Evolutionary conservation across 2,329 filamentous ascomycete genomes (phyloP), one percentile per base, ranked within the genome.

Genomic region (Fusarium setosum): DNA sequence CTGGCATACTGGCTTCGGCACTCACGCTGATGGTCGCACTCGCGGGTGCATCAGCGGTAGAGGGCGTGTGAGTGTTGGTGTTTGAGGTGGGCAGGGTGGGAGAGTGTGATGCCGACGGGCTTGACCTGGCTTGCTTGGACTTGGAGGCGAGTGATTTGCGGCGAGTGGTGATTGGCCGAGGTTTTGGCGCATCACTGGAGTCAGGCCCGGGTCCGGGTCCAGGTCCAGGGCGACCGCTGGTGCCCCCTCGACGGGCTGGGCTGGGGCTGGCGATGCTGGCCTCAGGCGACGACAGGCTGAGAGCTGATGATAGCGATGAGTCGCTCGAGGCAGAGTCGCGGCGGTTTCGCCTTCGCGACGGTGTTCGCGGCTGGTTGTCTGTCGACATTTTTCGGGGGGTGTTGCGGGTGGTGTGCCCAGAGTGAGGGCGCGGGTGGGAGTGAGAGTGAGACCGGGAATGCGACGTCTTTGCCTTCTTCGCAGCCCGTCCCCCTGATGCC

Each of bases 241-340:
- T 62, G 50, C 54, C 73, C 61, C 67, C 69, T 68, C 72, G 73
- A 62, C 67, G 67, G 26, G 69, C 67, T 38, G 74, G 74, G 63
- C 73, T 76, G 56, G 56, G 56, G 63, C 65, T 63, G 35, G 65
- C 63, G 31, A 71, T 65, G 65, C 75, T 76, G 52, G 65, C 73
- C 53, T 79, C 77, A 24, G 78, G 79, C 49, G 79, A 80, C 42
- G 79, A 77, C 50, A 81, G 69, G 67, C 75, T 80, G 74, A 75
- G 72, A 40, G 72, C 73, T 17, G 78, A 78, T 17, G 79, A 81
- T 23, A 81, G 75, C n/a, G 80, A 81, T 18, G 80, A 81, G 67
- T 80, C 78, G 72, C 79, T 81, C 8, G 77, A 78, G 26, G 69
- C 76, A 31, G 79, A 81, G 56, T 75, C 75, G 32, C 77, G 72